Evolutionary conservation across 176 grass and related monocot genomes (phyloP).

Genomic region (Triticum monococcum): DNA sequence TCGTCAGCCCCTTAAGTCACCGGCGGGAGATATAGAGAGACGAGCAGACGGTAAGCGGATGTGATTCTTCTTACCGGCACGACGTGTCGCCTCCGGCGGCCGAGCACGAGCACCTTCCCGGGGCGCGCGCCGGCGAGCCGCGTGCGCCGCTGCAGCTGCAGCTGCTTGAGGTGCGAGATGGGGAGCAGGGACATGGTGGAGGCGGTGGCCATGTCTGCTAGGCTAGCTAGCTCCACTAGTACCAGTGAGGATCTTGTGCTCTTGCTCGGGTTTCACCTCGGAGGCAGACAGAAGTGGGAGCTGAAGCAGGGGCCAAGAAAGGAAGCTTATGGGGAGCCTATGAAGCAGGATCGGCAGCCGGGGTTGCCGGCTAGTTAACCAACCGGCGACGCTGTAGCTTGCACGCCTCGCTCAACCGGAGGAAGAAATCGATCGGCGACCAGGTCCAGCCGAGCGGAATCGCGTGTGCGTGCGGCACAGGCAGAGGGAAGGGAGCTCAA

Average conservation of each 20-base stretch:
- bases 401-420: constrained; percentile 32
- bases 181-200: constrained; percentile 57
- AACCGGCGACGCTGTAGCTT: constrained; percentile 4
- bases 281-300: background rate
- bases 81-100: constrained; percentile 29
- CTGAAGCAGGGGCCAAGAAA: background rate
- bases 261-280: background rate
- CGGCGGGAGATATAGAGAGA: background rate
- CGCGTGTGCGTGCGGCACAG: background rate
- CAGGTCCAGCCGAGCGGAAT: background rate
- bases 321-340: background rate
- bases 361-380: constrained; percentile 5
- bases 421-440: background rate
- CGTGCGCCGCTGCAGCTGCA: constrained; percentile 23
- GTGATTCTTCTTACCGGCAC: constrained; percentile 33
- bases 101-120: constrained; percentile 20
- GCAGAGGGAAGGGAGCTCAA: background rate
- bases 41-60: background rate
- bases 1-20: background rate
- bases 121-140: background rate
- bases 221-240: background rate
- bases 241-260: background rate
- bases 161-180: constrained; percentile 47
- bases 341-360: background rate
- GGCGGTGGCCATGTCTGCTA: constrained; percentile 28